A percentile compares a stretch with the other conserved stretches of the same genome.
These are phyloP conservation scores for Iberis pinnata DNA, from an alignment of 345 rosid species.

Conservation along the genomic window DNA sequence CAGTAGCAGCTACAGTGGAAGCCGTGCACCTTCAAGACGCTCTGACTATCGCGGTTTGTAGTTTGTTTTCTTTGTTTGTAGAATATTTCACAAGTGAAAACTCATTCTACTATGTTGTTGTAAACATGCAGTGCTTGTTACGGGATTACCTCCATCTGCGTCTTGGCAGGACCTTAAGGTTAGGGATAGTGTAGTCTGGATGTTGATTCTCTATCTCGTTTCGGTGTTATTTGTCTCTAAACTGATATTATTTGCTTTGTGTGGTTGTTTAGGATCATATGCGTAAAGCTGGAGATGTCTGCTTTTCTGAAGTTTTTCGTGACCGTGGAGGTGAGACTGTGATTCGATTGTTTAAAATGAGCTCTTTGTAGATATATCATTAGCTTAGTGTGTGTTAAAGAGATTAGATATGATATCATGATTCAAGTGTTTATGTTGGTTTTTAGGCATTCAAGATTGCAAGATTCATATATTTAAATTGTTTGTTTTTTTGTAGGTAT, in stretches of 20 bases:
- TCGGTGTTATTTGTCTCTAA: background rate
- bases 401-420: background rate
- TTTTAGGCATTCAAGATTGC: background rate
- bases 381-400: background rate
- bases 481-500: constrained; percentile 47
- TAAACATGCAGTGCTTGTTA: constrained; percentile 55
- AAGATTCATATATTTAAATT: background rate
- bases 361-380: background rate
- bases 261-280: constrained; percentile 69
- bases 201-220: background rate
- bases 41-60: constrained; percentile 86
- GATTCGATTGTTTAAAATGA: background rate
- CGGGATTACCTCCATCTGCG: constrained; percentile 92
- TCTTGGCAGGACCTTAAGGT: constrained; percentile 99
- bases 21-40: constrained; percentile 70
- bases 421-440: constrained; percentile 1
- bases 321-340: constrained; percentile 64
- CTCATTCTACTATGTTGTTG: background rate
- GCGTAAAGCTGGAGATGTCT: constrained; percentile 97
- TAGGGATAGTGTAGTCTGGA: background rate
- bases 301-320: constrained; percentile 87
- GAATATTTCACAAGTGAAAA: background rate
- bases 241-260: background rate
- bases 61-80: background rate
- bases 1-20: constrained; percentile 58